These are phyloP conservation scores for Lactarius psammicola DNA, from an alignment of 768 basidiomycete species.

Conservation along the genomic window DNA sequence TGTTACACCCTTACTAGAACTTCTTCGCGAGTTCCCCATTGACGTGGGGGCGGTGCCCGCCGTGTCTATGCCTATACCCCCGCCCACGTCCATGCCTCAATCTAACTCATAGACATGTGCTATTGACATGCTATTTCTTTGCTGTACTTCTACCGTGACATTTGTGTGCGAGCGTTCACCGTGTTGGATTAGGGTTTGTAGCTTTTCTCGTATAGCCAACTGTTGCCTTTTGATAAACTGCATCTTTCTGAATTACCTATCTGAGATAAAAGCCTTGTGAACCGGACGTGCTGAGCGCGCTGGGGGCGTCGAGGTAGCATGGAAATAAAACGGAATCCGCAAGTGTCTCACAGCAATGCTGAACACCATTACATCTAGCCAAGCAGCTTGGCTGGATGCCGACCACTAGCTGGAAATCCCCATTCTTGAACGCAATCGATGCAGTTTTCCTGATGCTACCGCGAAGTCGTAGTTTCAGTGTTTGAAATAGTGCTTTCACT, in stretches of 20 bases:
- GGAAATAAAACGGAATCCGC: too few species aligned
- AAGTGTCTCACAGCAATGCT: too few species aligned
- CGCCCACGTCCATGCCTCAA: neutral
- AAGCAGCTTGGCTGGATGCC: too few species aligned
- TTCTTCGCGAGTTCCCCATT: neutral
- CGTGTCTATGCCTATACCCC: neutral
- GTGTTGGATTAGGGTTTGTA: neutral
- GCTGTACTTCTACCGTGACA: neutral
- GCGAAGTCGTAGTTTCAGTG: too few species aligned
- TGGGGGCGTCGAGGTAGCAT: neutral
- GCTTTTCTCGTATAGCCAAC: neutral
- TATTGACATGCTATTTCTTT: neutral
- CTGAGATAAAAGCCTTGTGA: neutral
- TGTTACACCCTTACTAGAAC: neutral
- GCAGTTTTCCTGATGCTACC: too few species aligned
- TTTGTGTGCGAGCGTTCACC: neutral
- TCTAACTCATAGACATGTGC: neutral
- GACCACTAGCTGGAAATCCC: too few species aligned
- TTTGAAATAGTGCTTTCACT: too few species aligned
- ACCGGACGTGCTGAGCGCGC: neutral
- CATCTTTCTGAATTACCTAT: neutral
- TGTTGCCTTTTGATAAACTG: neutral
- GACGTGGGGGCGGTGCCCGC: neutral
- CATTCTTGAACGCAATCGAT: too few species aligned
- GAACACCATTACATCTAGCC: too few species aligned